Percentiles rank a stretch among this genome's conserved stretches.
These are phyloP conservation scores for Clonostachys rosea DNA, from an alignment of 2,329 filamentous ascomycete genomes.

Conservation along the genomic window DNA sequence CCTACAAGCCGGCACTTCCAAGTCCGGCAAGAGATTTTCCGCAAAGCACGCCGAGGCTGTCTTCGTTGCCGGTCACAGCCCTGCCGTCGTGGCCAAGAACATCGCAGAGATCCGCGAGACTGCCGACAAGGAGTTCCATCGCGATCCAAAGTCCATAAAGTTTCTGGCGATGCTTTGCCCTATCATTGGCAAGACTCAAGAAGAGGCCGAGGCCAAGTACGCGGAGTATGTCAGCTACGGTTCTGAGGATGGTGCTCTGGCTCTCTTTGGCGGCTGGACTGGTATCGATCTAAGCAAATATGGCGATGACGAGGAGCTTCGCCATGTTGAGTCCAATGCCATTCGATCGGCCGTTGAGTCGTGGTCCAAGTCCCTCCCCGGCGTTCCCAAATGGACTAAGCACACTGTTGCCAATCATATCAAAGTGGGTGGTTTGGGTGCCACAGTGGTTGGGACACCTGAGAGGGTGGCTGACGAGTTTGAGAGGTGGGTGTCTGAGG, in stretches of 20 bases:
- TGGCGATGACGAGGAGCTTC: constrained; percentile 36
- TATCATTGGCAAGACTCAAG: constrained; percentile 36
- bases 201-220: constrained; percentile 33
- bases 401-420: constrained; percentile 49
- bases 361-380: constrained; percentile 6
- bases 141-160: constrained; percentile 31
- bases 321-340: constrained; percentile 29
- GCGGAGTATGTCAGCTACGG: constrained; percentile 32
- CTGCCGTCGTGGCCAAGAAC: constrained; percentile 27
- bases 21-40: constrained; percentile 37
- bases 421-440: constrained; percentile 32
- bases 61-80: constrained; percentile 36
- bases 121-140: constrained; percentile 17
- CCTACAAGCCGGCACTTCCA: constrained; percentile 38
- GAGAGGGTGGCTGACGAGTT: constrained; percentile 9
- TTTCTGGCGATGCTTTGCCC: constrained; percentile 35
- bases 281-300: constrained; percentile 35
- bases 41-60: constrained; percentile 21
- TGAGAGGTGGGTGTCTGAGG: constrained; percentile 31
- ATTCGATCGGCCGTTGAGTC: constrained; percentile 19
- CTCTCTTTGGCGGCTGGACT: constrained; percentile 40
- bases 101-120: constrained; percentile 1
- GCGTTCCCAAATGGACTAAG: constrained; percentile 45
- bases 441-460: constrained; percentile 6
- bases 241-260: constrained; percentile 35